Base-by-base conservation (phyloP, 805 yeast species). In the Schizosaccharomyces cryophilus region DNA sequence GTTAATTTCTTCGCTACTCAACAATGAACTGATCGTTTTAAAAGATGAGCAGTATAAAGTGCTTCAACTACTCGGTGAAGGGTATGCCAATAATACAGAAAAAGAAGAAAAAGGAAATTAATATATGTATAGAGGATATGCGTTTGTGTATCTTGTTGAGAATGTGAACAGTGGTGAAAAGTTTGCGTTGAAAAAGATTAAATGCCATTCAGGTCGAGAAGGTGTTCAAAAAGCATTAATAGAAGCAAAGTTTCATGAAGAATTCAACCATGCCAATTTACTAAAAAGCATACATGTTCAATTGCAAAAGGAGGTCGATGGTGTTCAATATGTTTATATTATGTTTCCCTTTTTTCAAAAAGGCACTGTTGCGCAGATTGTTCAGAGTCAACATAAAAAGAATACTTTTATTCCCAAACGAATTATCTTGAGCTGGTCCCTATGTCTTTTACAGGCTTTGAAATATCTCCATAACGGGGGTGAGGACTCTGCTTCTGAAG, bases 181-280 rank as follows among this genome's bases (percentile, higher is more conserved):
- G 54, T 85, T 80, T 67, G 95, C 95, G 2, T 73, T 89, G 67
- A 89, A 89, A 73, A 85, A 85, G 73, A 85, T 87, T 61, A 74
- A 89, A 63, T 88, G 96, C 70, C 88, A 95, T 1, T 85, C 83
- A 71, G 95, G 95, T 1, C 77, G 84, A 58, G 85, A 82, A 67
- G 38, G 60, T 11, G 11, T 31, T 35, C 19, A 56, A 24, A 73
- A 77, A 58, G 95, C 95, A 0, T 76, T 86, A 80, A 76, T 78
- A 54, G 97, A 89, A 69, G 80, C 88, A 58, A 82, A 81, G 31
- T 82, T 80, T 65, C 86, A 87, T 70, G 81, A 79, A 66, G 79
- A 82, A 60, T 88, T 89, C 70, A 73, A 75, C 45, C 74, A 81
- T 29, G 86, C 87, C 0, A 80, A 79, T 65, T 80, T 89, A 21